Evolutionary conservation across 1,139 yeast species (phyloP), one percentile per base, ranked within the genome.

Genomic region (Debaryomyces psychrophilus): DNA sequence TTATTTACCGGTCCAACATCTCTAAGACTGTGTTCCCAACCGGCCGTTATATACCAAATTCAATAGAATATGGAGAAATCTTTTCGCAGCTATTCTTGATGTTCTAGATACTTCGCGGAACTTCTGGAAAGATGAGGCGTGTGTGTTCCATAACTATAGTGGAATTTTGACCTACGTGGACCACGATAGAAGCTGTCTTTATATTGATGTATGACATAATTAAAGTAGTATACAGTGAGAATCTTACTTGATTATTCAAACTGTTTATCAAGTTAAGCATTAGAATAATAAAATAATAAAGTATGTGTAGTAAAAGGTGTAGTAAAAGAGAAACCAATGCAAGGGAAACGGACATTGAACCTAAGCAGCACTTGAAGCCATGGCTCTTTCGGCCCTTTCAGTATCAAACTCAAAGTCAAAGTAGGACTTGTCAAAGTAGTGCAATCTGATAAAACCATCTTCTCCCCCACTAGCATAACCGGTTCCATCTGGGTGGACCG

Each of bases 391-490:
- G 42, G 92, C 85, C 71, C 89, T 85, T 70, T 90, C 97, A 54
- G 89, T 92, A 66, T 90, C 97, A 64, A 88, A 92, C 66, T 85
- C 84, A 73, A 93, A 93, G 56, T 93, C 98, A 67, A 81, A 90
- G 75, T 92, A 93, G 27, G 88, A 79, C 71, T 90, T 90, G 65
- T 92, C 98, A 69, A 90, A 93, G 60, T 87, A 85, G 70, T 93
- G 98, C 57, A 93, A 82, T 74, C 99, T 89, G 53, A 93, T 87
- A 61, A 84, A 89, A 69, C 98, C 99, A 76, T 93, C 99, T 79
- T 93, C 99, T 64, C 97, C 96, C 49, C 99, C 99, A 55, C 96
- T 86, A 28, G 95, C 93, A 69, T 88, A 93, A 40, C 95, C 88
- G 38, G 87, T 82, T 48, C 99, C 99, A 61, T 85, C 87, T 50